Evolutionary conservation across 495 filamentous ascomycete species (phyloP).

Genomic region (Bathelium albidoporum): DNA sequence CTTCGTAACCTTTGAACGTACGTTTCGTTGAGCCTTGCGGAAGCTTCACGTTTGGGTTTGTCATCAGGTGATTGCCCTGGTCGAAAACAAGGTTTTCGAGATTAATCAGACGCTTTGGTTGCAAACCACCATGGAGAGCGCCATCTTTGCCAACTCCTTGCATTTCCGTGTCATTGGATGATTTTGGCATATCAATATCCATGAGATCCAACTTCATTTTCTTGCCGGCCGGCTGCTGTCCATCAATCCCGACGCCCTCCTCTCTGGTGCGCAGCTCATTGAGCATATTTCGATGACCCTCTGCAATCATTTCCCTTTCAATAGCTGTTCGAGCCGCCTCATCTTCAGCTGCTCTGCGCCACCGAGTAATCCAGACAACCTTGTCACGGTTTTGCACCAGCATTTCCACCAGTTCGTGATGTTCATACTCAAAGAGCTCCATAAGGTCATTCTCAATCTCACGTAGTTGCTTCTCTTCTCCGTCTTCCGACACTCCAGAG

Average conservation of each 20-base stretch:
- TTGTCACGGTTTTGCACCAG: slow-evolving; percentile 87
- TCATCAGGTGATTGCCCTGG: slow-evolving; percentile 97
- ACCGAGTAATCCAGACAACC: slow-evolving; percentile 87
- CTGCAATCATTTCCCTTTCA: slow-evolving; percentile 80
- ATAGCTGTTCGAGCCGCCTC: slow-evolving; percentile 63
- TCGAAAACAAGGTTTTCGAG: slow-evolving; percentile 94
- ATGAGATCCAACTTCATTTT: slow-evolving; percentile 78
- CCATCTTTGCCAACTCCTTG: slow-evolving; percentile 48
- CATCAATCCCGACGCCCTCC: slow-evolving; percentile 26
- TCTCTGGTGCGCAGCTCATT: slow-evolving; percentile 59
- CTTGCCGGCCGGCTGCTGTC: slow-evolving; percentile 42
- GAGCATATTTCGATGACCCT: slow-evolving; percentile 76
- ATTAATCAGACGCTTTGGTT: slow-evolving; percentile 79
- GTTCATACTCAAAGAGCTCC: slow-evolving; percentile 95
- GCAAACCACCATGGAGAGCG: slow-evolving; percentile 70
- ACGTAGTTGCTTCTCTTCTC: slow-evolving; percentile 67
- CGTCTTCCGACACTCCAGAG: slow-evolving; percentile 60
- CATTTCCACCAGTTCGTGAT: slow-evolving; percentile 84
- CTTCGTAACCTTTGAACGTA: slow-evolving; percentile 95
- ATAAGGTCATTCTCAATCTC: slow-evolving; percentile 98
- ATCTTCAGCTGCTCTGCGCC: slow-evolving; percentile 75
- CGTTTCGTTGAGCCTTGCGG: slow-evolving; percentile 91
- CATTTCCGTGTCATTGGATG: slow-evolving; percentile 32
- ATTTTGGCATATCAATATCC: slow-evolving; percentile 69
- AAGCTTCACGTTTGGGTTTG: slow-evolving; percentile 89